These are phyloP conservation scores for Dentipellis sp. DNA, from an alignment of 768 basidiomycete species.

Conservation along the genomic window DNA sequence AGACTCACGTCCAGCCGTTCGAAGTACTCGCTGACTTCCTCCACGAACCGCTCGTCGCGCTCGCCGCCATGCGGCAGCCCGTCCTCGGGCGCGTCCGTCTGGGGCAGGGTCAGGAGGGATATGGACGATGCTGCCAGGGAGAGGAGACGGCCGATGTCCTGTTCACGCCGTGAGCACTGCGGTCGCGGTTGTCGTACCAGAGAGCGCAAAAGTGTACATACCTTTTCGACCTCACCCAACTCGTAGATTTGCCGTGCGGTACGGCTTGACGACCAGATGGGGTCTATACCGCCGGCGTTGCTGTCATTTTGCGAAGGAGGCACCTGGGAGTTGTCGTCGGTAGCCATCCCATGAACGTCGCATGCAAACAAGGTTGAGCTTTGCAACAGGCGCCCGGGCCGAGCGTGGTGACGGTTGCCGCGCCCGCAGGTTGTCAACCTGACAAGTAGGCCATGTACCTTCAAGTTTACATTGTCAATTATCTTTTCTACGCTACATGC, in stretches of 20 bases:
- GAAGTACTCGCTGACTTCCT: slow-evolving; percentile 81
- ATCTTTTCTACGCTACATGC: no score
- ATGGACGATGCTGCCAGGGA: slow-evolving; percentile 71
- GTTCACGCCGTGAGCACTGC: not conserved
- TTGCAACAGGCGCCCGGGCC: no score
- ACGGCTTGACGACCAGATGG: slow-evolving; percentile 73
- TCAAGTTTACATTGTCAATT: no score
- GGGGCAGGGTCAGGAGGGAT: slow-evolving; percentile 72
- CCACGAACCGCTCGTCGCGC: slow-evolving; percentile 76
- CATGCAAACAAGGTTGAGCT: no score
- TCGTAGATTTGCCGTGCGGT: slow-evolving; percentile 78
- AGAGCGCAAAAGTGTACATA: slow-evolving; percentile 17
- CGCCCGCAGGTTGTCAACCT: no score
- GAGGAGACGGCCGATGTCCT: slow-evolving; percentile 76
- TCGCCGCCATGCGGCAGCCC: slow-evolving; percentile 73
- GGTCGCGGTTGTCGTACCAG: not conserved
- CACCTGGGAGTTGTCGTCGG: not conserved
- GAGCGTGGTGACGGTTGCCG: no score
- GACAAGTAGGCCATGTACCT: no score
- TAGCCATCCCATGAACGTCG: not conserved
- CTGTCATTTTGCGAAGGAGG: not conserved
- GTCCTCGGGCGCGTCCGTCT: slow-evolving; percentile 64
- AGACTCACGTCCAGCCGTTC: slow-evolving; percentile 65
- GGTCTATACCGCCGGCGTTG: slow-evolving; percentile 42
- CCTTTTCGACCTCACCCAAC: slow-evolving; percentile 75